Evolutionary conservation across 2,329 filamentous ascomycete genomes (phyloP).

Genomic region (Xylariaceae sp.): DNA sequence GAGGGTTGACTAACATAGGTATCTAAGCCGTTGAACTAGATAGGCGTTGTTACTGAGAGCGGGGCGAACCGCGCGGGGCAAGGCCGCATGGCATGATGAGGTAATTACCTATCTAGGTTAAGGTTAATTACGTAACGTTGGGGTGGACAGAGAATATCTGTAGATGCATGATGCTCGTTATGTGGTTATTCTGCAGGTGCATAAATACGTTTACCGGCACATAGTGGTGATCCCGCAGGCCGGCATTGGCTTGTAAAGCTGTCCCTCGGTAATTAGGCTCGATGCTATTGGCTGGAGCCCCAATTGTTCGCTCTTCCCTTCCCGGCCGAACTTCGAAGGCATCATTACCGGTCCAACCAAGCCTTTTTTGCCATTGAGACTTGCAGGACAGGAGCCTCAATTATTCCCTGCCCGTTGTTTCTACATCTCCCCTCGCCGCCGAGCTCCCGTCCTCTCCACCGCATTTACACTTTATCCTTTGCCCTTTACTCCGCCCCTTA

Average conservation of each 20-base stretch:
- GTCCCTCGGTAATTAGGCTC: slow-evolving; percentile 31
- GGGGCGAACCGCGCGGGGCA: too few species aligned
- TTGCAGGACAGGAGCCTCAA: slow-evolving; percentile 32
- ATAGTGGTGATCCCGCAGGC: too few species aligned
- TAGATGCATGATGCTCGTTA: neutral
- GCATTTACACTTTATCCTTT: neutral
- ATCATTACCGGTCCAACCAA: slow-evolving; percentile 21
- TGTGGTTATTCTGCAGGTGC: neutral
- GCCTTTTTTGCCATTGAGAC: slow-evolving; percentile 24
- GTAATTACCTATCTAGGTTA: too few species aligned
- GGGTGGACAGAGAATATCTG: too few species aligned
- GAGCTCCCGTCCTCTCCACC: too few species aligned
- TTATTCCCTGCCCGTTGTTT: slow-evolving; percentile 15
- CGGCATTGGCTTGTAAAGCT: slow-evolving; percentile 2
- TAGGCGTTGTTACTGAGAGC: too few species aligned
- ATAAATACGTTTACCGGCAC: neutral
- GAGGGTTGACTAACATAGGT: too few species aligned
- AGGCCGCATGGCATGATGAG: too few species aligned
- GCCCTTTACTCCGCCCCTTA: slow-evolving; percentile 11
- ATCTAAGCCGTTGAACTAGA: too few species aligned
- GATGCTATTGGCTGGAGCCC: slow-evolving; percentile 27
- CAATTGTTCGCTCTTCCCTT: slow-evolving; percentile 21
- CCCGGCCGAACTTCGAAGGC: slow-evolving; percentile 26
- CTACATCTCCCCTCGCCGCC: slow-evolving; percentile 17
- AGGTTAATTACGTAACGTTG: too few species aligned